These are phyloP conservation scores for Phytophthora citricola DNA, from an alignment of 352 stramenopile genomes.

Conservation along the genomic window DNA sequence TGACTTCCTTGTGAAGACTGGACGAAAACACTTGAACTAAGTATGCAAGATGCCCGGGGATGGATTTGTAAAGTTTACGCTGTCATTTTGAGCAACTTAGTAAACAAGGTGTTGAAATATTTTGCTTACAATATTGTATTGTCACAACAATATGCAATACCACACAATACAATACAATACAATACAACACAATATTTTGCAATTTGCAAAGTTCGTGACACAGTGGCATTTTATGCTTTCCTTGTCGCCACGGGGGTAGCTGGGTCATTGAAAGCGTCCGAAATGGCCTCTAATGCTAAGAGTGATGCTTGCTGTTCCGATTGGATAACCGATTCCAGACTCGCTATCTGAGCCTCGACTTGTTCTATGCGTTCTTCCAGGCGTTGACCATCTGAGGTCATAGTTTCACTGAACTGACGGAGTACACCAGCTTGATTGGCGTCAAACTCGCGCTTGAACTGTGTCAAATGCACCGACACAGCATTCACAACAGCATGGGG, in stretches of 20 bases:
- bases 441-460: constrained; percentile 73
- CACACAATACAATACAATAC: neutral
- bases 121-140: no score
- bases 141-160: neutral
- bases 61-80: neutral
- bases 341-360: constrained; percentile 59
- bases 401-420: constrained; percentile 59
- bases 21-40: neutral
- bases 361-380: constrained; percentile 62
- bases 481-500: constrained; percentile 59
- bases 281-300: constrained; percentile 73
- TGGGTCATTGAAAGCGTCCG: constrained; percentile 57
- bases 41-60: neutral
- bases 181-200: neutral
- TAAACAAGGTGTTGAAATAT: no score
- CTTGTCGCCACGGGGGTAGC: constrained; percentile 4
- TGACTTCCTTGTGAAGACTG: neutral
- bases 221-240: neutral
- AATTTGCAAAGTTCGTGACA: no score
- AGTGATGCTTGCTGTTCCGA: constrained; percentile 76
- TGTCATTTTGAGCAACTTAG: no score
- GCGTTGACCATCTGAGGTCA: constrained; percentile 53
- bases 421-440: constrained; percentile 53
- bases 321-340: constrained; percentile 65
- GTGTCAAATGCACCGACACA: constrained; percentile 60